Evolutionary conservation across 495 filamentous ascomycete species (phyloP), one percentile per base, ranked within the genome.

Genomic region (Tuber umbilicatum): DNA sequence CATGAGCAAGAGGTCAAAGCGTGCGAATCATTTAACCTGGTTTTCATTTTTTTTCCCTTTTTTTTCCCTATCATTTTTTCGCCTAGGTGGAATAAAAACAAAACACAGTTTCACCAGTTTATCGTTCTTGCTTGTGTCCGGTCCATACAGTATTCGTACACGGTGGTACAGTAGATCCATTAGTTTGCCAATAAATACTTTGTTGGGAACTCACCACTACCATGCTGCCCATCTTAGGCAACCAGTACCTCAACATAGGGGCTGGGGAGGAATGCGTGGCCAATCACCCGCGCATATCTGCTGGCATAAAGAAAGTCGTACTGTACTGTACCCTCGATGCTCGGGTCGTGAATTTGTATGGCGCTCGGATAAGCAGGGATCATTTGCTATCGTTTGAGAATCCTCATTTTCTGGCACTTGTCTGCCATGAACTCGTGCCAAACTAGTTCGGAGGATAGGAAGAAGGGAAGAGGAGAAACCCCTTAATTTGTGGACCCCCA

Each of bases 401-500:
- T 50, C 47, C 47, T 0, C n/a, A 10, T 50, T n/a, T 12, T 27
- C 10, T 2, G 50, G n/a, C 16, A 10, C 50, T 27, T 55, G 47
- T 23, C 47, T n/a, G 21, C 47, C 21, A n/a, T 23, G 47, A 31
- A 5, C 50, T 64, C 35, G 4, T 64, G 14, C 55, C 14, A 35
- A 35, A 5, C 27, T 16, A 64, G 55, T 31, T 23, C 7, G 23
- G 45, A n/a, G 55, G 27, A 6, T 3, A 14, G n/a, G 27, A 5
- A 35, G 4, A 64, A n/a, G 7, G 7, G 16, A 31, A 31, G n/a
- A 2, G 16, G 6, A 5, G 14, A 19, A 35, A 27, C 55, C 55
- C 55, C 55, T 64, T 64, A 64, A 64, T 64, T 64, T 64, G 27
- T 64, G 27, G 55, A 35, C 27, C 55, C 55, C 55, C 55, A 35